Base-by-base conservation (phyloP, 495 filamentous ascomycete genomes). In the Xylaria sp. region DNA sequence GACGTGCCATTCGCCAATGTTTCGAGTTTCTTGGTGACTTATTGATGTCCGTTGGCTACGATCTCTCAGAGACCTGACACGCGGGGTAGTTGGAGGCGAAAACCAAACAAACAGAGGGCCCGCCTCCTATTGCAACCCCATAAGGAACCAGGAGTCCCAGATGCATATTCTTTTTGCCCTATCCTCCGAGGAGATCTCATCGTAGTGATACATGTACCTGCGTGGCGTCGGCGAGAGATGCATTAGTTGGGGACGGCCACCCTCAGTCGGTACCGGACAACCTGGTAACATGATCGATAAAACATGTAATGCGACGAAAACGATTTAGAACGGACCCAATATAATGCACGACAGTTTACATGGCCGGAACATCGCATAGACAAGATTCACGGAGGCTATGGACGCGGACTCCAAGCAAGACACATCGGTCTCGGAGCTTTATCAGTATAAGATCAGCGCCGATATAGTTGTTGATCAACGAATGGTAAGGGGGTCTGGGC, bases 371-470 rank as follows among this genome's bases (percentile, higher is more conserved):
- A 67, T 14, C 31, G 33, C 48, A 29, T 26, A 62, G 35, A 43
- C 21, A 24, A 31, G 3, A 50, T 40, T 31, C 62, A 9, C 29
- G 44, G 62, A 37, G 29, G 44, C 15, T 35, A 15, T 52, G 62
- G 19, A 24, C 2, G 44, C 62, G 44, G 40, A 66, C 29, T 50
- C 29, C 7, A 26, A 44, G 44, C 21, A 59, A 44, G 26, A 31
- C 37, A 37, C 29, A 24, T 52, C 37, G 19, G 48, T 40, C 15
- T 41, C 63, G 48, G 63, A 55, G 46, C 63, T 55, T 67, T 24
- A 67, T 55, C 48, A 9, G 64, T 67, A 55, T 41, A 67, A 26
- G 64, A 67, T 55, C 48, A 29, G 64, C 64, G 48, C 33, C 21
- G 37, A 67, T 26, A 12, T 53, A 12, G 31, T 48, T 41, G 31